Evolutionary conservation across 805 yeast genomes (phyloP).

Genomic region (Spencermartinsiella europaea): DNA sequence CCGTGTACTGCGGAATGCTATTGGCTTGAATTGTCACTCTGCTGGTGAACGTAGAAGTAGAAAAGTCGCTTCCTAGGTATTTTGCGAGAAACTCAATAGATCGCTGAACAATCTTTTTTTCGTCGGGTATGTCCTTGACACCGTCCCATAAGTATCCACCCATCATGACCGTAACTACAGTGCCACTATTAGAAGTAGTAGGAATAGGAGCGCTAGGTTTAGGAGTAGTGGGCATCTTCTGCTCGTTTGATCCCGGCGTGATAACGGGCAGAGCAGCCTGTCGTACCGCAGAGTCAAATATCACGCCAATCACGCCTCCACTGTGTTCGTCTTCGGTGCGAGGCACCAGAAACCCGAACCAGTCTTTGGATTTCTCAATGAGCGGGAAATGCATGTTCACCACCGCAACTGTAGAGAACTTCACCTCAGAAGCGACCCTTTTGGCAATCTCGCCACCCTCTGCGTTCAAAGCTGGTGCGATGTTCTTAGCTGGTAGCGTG

Average conservation of each 20-base stretch:
- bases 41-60: conserved; percentile 28
- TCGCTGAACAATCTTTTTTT: conserved; percentile 24
- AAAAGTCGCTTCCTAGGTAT: conserved; percentile 36
- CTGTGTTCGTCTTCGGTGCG: conserved; percentile 39
- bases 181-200: conserved; percentile 35
- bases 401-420: conserved; percentile 52
- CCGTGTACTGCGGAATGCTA: conserved; percentile 76
- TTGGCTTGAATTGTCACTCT: conserved; percentile 41
- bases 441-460: conserved; percentile 10
- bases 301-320: conserved; percentile 71
- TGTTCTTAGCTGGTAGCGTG: conserved; percentile 18
- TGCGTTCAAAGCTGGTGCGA: conserved; percentile 12
- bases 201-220: not conserved
- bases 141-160: conserved; percentile 66
- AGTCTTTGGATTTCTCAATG: conserved; percentile 40
- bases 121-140: conserved; percentile 27
- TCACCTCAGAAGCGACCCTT: conserved; percentile 40
- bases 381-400: conserved; percentile 61
- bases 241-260: not conserved
- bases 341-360: conserved; percentile 91
- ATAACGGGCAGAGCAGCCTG: conserved; percentile 40
- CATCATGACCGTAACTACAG: conserved; percentile 82
- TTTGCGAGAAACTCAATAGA: conserved; percentile 38
- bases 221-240: not conserved
- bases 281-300: conserved; percentile 84